phyloP scores from a whole-genome alignment of 2,329 filamentous ascomycete species.

The Nigrograna mackinnonii region DNA sequence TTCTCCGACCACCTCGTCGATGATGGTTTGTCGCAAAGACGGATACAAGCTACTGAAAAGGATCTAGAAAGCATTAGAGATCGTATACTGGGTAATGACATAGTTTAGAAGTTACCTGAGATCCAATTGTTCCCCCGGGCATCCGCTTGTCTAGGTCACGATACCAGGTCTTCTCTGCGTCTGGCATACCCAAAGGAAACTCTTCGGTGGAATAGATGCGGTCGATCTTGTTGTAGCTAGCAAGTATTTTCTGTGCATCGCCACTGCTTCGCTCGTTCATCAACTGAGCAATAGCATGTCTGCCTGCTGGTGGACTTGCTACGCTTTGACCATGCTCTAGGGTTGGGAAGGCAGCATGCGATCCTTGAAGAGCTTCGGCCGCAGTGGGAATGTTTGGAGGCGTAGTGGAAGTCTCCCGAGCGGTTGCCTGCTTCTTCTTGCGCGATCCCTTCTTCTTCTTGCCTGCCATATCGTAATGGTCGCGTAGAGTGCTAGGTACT shows the following conservation, averaged over 20 bases:
- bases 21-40: constrained; percentile 20
- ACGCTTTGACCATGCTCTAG: neutral
- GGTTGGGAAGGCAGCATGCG: no score
- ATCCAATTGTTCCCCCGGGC: no score
- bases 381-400: no score
- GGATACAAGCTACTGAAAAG: neutral
- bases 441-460: no score
- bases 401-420: no score
- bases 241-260: neutral
- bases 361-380: no score
- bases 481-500: constrained; percentile 16
- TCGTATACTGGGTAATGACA: no score
- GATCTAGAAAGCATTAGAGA: neutral
- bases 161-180: neutral
- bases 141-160: no score
- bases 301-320: neutral
- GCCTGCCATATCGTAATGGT: no score
- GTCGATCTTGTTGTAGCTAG: neutral
- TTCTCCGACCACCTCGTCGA: constrained; percentile 17
- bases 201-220: neutral
- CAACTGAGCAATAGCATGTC: neutral
- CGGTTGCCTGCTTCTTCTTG: no score
- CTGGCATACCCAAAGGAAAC: neutral
- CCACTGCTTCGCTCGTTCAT: neutral
- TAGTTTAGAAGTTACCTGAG: no score